Conservation (phyloP, 129 eudicot genomes). For the Centella asiatica region DNA sequence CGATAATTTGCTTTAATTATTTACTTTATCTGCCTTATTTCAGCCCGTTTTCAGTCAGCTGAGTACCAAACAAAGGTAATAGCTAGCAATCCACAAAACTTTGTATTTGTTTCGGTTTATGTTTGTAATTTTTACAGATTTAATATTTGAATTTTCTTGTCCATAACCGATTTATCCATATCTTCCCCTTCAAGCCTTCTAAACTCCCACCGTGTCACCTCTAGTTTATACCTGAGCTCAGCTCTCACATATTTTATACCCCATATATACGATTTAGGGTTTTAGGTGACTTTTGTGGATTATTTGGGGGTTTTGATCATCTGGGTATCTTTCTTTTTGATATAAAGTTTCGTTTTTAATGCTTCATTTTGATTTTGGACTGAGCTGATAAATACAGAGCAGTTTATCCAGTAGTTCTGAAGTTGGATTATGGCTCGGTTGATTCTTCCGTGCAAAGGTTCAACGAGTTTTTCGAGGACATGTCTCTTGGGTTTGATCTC, state of each 20-base stretch:
- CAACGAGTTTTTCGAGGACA: slow-evolving; percentile 50
- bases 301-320: slow-evolving; percentile 23
- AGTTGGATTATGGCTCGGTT: slow-evolving; percentile 75
- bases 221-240: background rate
- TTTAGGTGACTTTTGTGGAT: slow-evolving; percentile 6
- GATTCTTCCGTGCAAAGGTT: slow-evolving; percentile 80
- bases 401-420: slow-evolving; percentile 18
- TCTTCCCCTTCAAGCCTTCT: slow-evolving; percentile 25
- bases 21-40: no score
- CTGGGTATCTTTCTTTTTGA: slow-evolving; percentile 25
- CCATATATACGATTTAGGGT: slow-evolving; percentile 24
- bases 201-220: slow-evolving; percentile 17
- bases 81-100: background rate
- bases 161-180: slow-evolving; percentile 50
- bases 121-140: background rate
- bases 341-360: slow-evolving; percentile 20
- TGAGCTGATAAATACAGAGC: slow-evolving; percentile 1
- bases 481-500: slow-evolving; percentile 85
- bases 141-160: slow-evolving; percentile 36
- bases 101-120: slow-evolving; percentile 6
- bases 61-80: slow-evolving; percentile 19
- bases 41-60: no score
- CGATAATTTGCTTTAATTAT: no score
- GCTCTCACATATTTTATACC: background rate
- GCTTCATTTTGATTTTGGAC: slow-evolving; percentile 20